phyloP scores from a whole-genome alignment of 768 basidiomycete species.

The Pleurotus eryngii region DNA sequence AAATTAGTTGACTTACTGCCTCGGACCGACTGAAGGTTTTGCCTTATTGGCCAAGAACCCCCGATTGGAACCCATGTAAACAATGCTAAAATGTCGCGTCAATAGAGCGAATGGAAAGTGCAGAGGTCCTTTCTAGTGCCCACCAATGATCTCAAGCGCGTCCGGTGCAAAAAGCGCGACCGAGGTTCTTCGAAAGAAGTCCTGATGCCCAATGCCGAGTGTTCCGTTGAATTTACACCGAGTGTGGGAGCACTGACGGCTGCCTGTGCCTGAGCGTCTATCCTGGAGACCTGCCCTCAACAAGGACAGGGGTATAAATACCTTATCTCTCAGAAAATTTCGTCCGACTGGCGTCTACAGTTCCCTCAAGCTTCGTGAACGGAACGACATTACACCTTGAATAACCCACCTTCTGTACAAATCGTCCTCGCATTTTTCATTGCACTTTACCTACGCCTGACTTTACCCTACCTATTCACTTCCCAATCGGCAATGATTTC shows the following conservation, averaged over 20 bases:
- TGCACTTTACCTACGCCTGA: too few relatives aligned
- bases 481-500: constrained; percentile 32
- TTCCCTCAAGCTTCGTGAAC: too few relatives aligned
- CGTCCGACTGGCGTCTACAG: too few relatives aligned
- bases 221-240: too few relatives aligned
- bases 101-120: neutral
- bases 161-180: too few relatives aligned
- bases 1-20: neutral
- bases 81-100: neutral
- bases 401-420: too few relatives aligned
- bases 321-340: neutral
- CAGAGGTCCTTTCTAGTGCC: neutral
- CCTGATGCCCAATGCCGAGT: too few relatives aligned
- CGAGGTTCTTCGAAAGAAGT: too few relatives aligned
- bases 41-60: constrained; percentile 7
- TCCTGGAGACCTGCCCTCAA: neutral
- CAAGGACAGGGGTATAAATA: neutral
- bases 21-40: constrained; percentile 3
- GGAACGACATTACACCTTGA: too few relatives aligned
- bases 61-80: constrained; percentile 7
- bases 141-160: neutral
- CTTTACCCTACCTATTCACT: constrained; percentile 36
- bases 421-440: too few relatives aligned
- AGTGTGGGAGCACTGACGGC: too few relatives aligned
- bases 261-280: too few relatives aligned